Conservation (phyloP, 2,329 filamentous ascomycete genomes). For the Neurospora sp. region DNA sequence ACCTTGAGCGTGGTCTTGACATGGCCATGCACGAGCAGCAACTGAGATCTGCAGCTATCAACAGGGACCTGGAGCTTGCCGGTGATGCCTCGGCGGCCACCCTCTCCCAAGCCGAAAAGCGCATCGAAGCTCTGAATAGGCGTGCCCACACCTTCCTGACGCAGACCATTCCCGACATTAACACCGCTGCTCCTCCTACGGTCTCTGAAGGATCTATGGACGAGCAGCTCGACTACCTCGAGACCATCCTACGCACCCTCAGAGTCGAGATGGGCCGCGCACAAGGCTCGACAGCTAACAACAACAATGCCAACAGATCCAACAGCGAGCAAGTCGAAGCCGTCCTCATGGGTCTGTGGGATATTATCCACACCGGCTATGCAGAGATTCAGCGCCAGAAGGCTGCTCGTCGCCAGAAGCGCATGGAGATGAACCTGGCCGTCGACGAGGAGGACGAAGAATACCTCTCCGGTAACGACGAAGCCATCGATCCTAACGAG, state of each 20-base stretch:
- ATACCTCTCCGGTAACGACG: slow-evolving; percentile 53
- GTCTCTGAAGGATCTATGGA: slow-evolving; percentile 48
- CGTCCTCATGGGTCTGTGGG: slow-evolving; percentile 46
- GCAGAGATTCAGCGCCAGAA: slow-evolving; percentile 45
- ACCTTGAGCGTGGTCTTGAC: slow-evolving; percentile 57
- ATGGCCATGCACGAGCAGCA: slow-evolving; percentile 51
- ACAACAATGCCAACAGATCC: slow-evolving; percentile 23
- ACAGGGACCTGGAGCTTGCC: slow-evolving; percentile 17
- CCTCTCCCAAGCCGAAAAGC: slow-evolving; percentile 37
- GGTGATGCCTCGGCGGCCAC: slow-evolving; percentile 15
- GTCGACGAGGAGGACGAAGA: slow-evolving; percentile 47
- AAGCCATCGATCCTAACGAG: slow-evolving; percentile 42
- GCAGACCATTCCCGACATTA: slow-evolving; percentile 34
- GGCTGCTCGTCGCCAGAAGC: slow-evolving; percentile 41
- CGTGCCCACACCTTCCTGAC: slow-evolving; percentile 52
- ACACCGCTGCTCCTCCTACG: slow-evolving; percentile 48
- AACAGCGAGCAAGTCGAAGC: slow-evolving; percentile 46
- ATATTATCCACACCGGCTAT: slow-evolving; percentile 46
- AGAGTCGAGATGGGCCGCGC: slow-evolving; percentile 33
- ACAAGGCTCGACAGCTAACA: slow-evolving; percentile 21
- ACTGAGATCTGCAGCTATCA: slow-evolving; percentile 20
- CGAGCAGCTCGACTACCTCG: slow-evolving; percentile 60
- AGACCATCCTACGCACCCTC: slow-evolving; percentile 46
- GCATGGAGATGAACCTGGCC: slow-evolving; percentile 45
- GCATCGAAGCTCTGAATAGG: slow-evolving; percentile 53